These are phyloP conservation scores for Phyllachora maydis DNA, from an alignment of 2,329 filamentous ascomycete genomes.

Conservation along the genomic window DNA sequence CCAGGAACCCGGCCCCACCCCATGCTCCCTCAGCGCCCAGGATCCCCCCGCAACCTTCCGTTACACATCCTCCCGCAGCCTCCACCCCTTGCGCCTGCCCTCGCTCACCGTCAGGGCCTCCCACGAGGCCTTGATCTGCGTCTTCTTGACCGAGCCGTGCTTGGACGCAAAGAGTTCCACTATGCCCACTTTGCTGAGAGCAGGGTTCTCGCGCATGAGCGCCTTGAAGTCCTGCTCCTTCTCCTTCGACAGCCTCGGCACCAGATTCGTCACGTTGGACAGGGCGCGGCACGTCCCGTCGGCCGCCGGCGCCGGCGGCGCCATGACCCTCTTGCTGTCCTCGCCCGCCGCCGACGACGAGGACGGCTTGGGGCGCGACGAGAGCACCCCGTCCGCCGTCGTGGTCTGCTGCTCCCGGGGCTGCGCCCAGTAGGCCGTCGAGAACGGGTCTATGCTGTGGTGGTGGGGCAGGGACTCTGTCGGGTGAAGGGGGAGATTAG, in stretches of 20 bases:
- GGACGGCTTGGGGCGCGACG: not conserved
- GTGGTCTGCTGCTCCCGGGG: conserved; percentile 11
- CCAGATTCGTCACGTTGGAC: conserved; percentile 5
- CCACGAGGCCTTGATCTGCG: conserved; percentile 50
- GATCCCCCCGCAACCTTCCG: too few species aligned
- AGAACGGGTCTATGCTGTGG: conserved; percentile 61
- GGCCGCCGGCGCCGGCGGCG: conserved; percentile 4
- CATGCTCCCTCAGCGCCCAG: too few species aligned
- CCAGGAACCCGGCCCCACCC: too few species aligned
- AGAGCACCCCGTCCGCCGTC: conserved; percentile 2
- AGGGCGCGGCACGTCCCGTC: conserved; percentile 7
- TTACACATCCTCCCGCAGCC: conserved; percentile 14
- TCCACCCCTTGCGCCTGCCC: conserved; percentile 43
- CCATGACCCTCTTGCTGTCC: too few species aligned
- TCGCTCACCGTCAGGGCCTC: conserved; percentile 42
- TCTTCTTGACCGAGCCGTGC: conserved; percentile 54
- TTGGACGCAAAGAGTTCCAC: conserved; percentile 56
- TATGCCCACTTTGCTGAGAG: conserved; percentile 50
- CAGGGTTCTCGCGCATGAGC: conserved; percentile 35
- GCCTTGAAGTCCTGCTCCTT: conserved; percentile 45
- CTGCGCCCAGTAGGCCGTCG: conserved; percentile 54
- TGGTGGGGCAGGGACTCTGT: conserved; percentile 26
- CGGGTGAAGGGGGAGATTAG: conserved; percentile 6
- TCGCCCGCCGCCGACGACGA: conserved; percentile 2
- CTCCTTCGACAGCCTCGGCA: conserved; percentile 29